A percentile compares a stretch with the other conserved stretches of the same genome.
Evolutionary conservation across 2,329 filamentous ascomycete genomes (phyloP).

Genomic region (Penicillium sp.): DNA sequence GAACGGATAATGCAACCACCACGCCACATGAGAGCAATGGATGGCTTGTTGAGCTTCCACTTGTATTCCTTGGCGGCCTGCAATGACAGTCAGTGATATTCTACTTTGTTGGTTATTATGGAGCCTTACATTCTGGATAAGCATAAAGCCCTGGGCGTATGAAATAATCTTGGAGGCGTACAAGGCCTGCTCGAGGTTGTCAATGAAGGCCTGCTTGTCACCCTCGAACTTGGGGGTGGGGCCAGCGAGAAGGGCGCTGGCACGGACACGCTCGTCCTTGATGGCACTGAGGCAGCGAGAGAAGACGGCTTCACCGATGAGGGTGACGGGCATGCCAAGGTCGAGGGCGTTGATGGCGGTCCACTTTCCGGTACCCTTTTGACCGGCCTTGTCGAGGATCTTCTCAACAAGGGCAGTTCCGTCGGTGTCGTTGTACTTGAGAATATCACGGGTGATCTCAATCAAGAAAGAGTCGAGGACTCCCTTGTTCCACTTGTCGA

Average conservation of each 20-base stretch:
- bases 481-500: slow-evolving; percentile 96
- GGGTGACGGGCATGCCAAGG: slow-evolving; percentile 95
- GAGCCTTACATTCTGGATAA: slow-evolving; percentile 85
- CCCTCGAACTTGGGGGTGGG: slow-evolving; percentile 78
- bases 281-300: slow-evolving; percentile 88
- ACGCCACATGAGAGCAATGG: slow-evolving; percentile 99
- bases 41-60: slow-evolving; percentile 99
- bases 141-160: slow-evolving; percentile 99
- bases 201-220: slow-evolving; percentile 88
- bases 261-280: slow-evolving; percentile 86
- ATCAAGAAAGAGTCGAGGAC: slow-evolving; percentile 99
- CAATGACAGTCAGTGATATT: slow-evolving; percentile 20
- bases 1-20: slow-evolving; percentile 99
- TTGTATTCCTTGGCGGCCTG: slow-evolving; percentile 90
- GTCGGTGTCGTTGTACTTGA: slow-evolving; percentile 97
- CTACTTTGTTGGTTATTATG: slow-evolving; percentile 9
- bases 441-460: slow-evolving; percentile 97
- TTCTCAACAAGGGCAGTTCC: slow-evolving; percentile 91
- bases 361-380: slow-evolving; percentile 99
- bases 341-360: slow-evolving; percentile 98
- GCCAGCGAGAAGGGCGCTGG: slow-evolving; percentile 73
- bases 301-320: slow-evolving; percentile 96
- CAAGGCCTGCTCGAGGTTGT: slow-evolving; percentile 95
- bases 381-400: slow-evolving; percentile 96
- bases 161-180: slow-evolving; percentile 99